These are phyloP conservation scores for Starmerella apis DNA, from an alignment of 805 yeast genomes.

Conservation along the genomic window DNA sequence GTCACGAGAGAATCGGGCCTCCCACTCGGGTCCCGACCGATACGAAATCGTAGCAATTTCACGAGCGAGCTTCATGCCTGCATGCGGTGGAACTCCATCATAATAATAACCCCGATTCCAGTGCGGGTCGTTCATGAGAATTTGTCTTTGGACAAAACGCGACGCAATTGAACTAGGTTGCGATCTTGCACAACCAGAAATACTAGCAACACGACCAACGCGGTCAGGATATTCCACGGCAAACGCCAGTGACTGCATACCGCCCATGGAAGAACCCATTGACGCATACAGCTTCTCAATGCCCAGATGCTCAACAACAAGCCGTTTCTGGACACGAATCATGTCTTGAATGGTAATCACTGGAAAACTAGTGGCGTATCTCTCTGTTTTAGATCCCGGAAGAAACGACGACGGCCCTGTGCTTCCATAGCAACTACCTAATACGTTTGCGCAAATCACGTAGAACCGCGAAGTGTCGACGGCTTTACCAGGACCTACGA, in stretches of 20 bases:
- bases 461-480: conserved; percentile 74
- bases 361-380: conserved; percentile 83
- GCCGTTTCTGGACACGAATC: conserved; percentile 75
- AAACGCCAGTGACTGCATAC: conserved; percentile 90
- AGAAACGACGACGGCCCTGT: conserved; percentile 82
- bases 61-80: conserved; percentile 88
- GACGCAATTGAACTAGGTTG: conserved; percentile 91
- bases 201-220: conserved; percentile 64
- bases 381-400: conserved; percentile 47
- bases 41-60: conserved; percentile 91
- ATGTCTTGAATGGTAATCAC: conserved; percentile 76
- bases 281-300: conserved; percentile 60
- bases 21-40: conserved; percentile 97
- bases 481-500: conserved; percentile 71
- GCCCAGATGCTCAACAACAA: conserved; percentile 53
- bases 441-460: conserved; percentile 78
- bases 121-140: conserved; percentile 85
- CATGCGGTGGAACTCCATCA: conserved; percentile 72
- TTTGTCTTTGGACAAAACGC: conserved; percentile 88
- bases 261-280: conserved; percentile 94
- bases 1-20: conserved; percentile 77
- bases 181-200: conserved; percentile 86
- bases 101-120: conserved; percentile 90
- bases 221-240: conserved; percentile 72
- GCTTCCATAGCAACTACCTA: conserved; percentile 92